Percentiles rank a stretch among this genome's conserved stretches.
phyloP scores from a whole-genome alignment of 495 filamentous ascomycete genomes.

The Massariosphaeria phaeospora region DNA sequence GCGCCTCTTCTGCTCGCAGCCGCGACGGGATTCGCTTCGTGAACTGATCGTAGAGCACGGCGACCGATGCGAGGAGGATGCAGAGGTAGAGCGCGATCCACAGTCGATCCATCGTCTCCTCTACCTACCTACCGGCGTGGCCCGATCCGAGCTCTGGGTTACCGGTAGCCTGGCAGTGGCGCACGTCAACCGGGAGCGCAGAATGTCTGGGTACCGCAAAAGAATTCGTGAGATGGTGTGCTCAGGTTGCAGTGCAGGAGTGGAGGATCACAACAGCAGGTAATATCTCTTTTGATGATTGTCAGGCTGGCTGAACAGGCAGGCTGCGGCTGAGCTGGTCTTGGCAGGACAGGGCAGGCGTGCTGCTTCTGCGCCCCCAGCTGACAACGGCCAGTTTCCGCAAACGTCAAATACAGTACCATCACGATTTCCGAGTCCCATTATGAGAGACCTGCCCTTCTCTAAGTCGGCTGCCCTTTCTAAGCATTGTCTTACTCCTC shows the following conservation, averaged over 20 bases:
- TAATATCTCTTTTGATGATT: background rate
- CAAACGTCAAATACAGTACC: background rate
- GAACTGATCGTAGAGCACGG: slow-evolving; percentile 3
- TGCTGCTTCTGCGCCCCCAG: background rate
- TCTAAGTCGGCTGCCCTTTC: background rate
- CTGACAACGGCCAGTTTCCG: background rate
- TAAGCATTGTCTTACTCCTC: background rate
- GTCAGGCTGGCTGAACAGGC: background rate
- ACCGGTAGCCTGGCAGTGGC: background rate
- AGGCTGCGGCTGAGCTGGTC: slow-evolving; percentile 3
- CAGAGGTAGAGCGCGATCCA: slow-evolving; percentile 6
- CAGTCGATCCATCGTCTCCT: background rate
- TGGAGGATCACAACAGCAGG: background rate
- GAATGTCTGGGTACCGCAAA: background rate
- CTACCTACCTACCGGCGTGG: slow-evolving; percentile 2
- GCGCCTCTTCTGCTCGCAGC: slow-evolving; percentile 1
- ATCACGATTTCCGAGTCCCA: background rate
- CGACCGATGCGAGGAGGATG: slow-evolving; percentile 3
- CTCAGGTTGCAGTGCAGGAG: background rate
- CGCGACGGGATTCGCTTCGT: slow-evolving; percentile 6
- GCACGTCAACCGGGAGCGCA: background rate
- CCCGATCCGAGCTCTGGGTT: background rate
- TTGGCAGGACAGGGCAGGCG: slow-evolving; percentile 1
- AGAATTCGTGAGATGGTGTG: background rate
- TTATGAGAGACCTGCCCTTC: background rate